Evolutionary conservation across 2,329 filamentous ascomycete genomes (phyloP).

Genomic region (Pestalotiopsis sp.): DNA sequence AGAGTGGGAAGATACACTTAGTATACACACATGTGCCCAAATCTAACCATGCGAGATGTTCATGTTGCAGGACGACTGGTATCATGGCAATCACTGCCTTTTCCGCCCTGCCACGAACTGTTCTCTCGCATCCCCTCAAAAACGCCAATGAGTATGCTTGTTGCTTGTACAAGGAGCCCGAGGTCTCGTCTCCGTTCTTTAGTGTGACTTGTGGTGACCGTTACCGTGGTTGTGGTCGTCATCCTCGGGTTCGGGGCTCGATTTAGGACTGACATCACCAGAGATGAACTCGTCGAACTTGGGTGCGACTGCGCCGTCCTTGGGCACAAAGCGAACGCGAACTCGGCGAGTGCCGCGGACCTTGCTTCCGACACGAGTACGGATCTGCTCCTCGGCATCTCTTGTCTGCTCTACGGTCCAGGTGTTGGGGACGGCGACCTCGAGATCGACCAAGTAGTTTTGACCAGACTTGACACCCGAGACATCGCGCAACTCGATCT

Average conservation of each 20-base stretch:
- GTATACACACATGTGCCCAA: conserved; percentile 22
- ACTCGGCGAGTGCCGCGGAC: conserved; percentile 85
- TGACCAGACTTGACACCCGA: conserved; percentile 94
- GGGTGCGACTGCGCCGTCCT: conserved; percentile 59
- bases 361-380: conserved; percentile 72
- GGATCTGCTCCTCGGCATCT: conserved; percentile 72
- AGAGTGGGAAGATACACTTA: conserved; percentile 18
- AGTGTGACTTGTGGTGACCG: conserved; percentile 26
- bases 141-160: conserved; percentile 23
- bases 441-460: conserved; percentile 91
- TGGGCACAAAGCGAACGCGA: conserved; percentile 79
- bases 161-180: neutral
- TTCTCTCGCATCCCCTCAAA: conserved; percentile 21
- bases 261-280: conserved; percentile 59
- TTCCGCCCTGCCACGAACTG: conserved; percentile 16
- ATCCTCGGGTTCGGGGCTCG: conserved; percentile 63
- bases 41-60: conserved; percentile 16
- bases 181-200: neutral
- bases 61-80: conserved; percentile 18
- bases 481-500: conserved; percentile 74
- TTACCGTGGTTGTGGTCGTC: conserved; percentile 41
- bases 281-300: conserved; percentile 79
- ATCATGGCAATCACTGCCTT: conserved; percentile 21
- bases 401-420: conserved; percentile 77
- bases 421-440: conserved; percentile 74